Evolutionary conservation across 495 filamentous ascomycete genomes (phyloP).

Genomic region (Lichenothelia convexa): DNA sequence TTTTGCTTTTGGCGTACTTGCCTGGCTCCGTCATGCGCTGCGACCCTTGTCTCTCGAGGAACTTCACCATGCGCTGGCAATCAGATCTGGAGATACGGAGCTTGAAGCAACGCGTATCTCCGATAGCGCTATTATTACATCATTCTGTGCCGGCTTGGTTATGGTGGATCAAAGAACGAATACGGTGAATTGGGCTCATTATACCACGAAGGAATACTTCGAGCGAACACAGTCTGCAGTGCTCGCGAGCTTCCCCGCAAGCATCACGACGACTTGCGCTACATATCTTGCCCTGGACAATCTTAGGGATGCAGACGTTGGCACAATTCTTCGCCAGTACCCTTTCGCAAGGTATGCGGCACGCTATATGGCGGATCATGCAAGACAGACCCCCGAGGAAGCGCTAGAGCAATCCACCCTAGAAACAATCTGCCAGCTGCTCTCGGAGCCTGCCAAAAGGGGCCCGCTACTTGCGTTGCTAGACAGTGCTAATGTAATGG

Average conservation of each 20-base stretch:
- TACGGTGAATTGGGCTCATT: constrained; percentile 11
- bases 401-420: constrained; percentile 4
- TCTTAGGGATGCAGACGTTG: not conserved
- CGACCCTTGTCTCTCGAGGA: constrained; percentile 5
- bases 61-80: constrained; percentile 13
- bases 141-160: constrained; percentile 14
- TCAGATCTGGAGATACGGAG: constrained; percentile 6
- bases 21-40: constrained; percentile 10
- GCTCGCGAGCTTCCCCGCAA: constrained; percentile 4
- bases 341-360: constrained; percentile 7
- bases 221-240: not conserved
- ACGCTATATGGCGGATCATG: constrained; percentile 8
- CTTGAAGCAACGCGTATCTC: constrained; percentile 10
- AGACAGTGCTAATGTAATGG: constrained; percentile 4
- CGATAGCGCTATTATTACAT: constrained; percentile 3
- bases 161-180: constrained; percentile 7
- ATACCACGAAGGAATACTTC: constrained; percentile 12
- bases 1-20: constrained; percentile 6
- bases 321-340: constrained; percentile 2
- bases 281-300: constrained; percentile 4
- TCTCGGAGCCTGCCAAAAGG: constrained; percentile 3
- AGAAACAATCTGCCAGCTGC: constrained; percentile 6
- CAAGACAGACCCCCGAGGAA: constrained; percentile 6
- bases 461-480: constrained; percentile 5
- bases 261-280: constrained; percentile 4